These are phyloP conservation scores for Cryomyces minteri DNA, from an alignment of 495 filamentous ascomycete species.

Conservation along the genomic window DNA sequence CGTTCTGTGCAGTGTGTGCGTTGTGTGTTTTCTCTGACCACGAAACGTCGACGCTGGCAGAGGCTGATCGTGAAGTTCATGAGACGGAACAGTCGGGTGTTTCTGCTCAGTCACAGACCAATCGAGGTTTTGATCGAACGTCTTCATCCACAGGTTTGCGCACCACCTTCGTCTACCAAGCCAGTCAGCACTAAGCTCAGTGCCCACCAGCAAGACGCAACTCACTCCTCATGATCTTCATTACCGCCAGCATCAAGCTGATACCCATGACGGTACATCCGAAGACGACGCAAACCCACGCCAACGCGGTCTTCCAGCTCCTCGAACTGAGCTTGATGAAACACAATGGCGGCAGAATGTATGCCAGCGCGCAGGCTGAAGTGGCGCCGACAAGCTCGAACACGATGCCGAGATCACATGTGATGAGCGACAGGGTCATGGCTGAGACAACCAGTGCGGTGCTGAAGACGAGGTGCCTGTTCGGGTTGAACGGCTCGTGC, in stretches of 20 bases:
- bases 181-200: too few species aligned
- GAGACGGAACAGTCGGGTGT: too few species aligned
- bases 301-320: slow-evolving; percentile 53
- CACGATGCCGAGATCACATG: slow-evolving; percentile 81
- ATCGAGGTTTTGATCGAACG: too few species aligned
- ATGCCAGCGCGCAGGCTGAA: slow-evolving; percentile 80
- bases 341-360: slow-evolving; percentile 86
- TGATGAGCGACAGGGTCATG: slow-evolving; percentile 59
- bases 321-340: slow-evolving; percentile 79
- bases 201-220: not conserved
- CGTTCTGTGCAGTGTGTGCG: too few species aligned
- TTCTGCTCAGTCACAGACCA: too few species aligned
- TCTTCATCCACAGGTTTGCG: too few species aligned
- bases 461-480: slow-evolving; percentile 71
- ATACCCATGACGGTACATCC: slow-evolving; percentile 70
- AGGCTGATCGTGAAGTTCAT: too few species aligned
- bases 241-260: slow-evolving; percentile 50
- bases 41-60: too few species aligned
- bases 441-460: slow-evolving; percentile 61
- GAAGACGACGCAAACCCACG: slow-evolving; percentile 51
- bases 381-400: slow-evolving; percentile 95
- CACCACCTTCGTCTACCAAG: too few species aligned
- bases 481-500: slow-evolving; percentile 58
- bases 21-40: too few species aligned
- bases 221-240: slow-evolving; percentile 14